Evolutionary conservation across 2,329 filamentous ascomycete genomes (phyloP).

Genomic region (Plectosphaerella plurivora): DNA sequence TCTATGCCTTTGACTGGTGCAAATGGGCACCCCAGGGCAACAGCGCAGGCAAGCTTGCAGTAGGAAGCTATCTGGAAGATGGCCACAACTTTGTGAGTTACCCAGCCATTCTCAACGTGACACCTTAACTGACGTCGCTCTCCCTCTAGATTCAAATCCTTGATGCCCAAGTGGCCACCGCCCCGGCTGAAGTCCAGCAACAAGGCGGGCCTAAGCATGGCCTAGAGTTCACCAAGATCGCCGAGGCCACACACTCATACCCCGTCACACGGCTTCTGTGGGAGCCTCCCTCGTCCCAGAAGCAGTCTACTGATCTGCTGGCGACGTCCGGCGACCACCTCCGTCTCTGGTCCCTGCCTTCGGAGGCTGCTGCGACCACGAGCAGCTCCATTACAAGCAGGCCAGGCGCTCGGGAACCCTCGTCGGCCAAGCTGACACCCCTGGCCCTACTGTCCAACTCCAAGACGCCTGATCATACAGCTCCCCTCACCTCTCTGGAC

Average conservation of each 20-base stretch:
- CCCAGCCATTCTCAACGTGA: not conserved
- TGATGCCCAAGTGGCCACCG: conserved; percentile 73
- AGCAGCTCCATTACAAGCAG: conserved; percentile 66
- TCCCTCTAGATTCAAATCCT: conserved; percentile 83
- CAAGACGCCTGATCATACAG: conserved; percentile 97
- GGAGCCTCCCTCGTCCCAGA: conserved; percentile 93
- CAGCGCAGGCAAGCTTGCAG: conserved; percentile 84
- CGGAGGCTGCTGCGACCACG: conserved; percentile 49
- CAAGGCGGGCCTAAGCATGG: conserved; percentile 69
- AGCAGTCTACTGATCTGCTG: conserved; percentile 90
- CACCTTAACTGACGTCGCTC: not conserved
- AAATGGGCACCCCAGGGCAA: conserved; percentile 85
- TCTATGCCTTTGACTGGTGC: conserved; percentile 98
- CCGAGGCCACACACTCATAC: conserved; percentile 96
- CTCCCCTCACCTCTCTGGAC: conserved; percentile 90
- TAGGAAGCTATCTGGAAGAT: conserved; percentile 96
- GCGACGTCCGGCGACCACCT: conserved; percentile 95
- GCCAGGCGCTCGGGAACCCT: conserved; percentile 46
- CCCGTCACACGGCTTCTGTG: conserved; percentile 92
- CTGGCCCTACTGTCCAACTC: conserved; percentile 93
- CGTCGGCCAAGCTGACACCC: conserved; percentile 79
- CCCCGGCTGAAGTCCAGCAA: conserved; percentile 63
- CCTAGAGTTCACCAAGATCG: conserved; percentile 87
- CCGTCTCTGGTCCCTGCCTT: conserved; percentile 86
- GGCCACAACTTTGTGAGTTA: conserved; percentile 90